phyloP scores from a whole-genome alignment of 108 stramenopile species.

The Parmales sp. region DNA sequence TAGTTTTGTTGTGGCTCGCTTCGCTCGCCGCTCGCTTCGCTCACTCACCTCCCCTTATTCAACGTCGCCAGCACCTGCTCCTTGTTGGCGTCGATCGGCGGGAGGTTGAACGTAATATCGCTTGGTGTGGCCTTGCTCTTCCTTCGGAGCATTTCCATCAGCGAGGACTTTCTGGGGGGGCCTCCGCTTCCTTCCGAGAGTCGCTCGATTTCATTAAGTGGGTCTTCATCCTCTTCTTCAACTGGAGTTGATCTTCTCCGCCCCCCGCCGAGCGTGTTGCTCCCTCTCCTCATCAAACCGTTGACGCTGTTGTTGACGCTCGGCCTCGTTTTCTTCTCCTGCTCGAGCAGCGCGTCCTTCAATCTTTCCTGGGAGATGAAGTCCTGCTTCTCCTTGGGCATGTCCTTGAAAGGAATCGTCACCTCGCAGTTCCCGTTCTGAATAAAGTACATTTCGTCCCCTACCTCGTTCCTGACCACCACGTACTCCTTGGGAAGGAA shows the following conservation, averaged over 20 bases:
- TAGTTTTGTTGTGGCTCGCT: too few species aligned
- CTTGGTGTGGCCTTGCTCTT: too few species aligned
- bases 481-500: slow-evolving; percentile 10
- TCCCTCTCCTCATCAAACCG: neutral
- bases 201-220: too few species aligned
- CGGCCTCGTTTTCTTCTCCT: neutral
- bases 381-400: slow-evolving; percentile 6
- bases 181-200: too few species aligned
- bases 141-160: too few species aligned
- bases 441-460: slow-evolving; percentile 14
- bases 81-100: too few species aligned
- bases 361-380: neutral
- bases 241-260: neutral
- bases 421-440: slow-evolving; percentile 4
- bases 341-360: neutral
- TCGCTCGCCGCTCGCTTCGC: too few species aligned
- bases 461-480: slow-evolving; percentile 1
- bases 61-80: too few species aligned
- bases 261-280: neutral
- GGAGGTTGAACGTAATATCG: too few species aligned
- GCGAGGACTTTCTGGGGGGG: too few species aligned
- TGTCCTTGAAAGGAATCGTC: slow-evolving; percentile 5
- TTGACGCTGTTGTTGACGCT: neutral
- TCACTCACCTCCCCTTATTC: too few species aligned
- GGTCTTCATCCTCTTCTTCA: neutral